These are phyloP conservation scores for Kuraishia cidri DNA, from an alignment of 805 yeast species.

Conservation along the genomic window DNA sequence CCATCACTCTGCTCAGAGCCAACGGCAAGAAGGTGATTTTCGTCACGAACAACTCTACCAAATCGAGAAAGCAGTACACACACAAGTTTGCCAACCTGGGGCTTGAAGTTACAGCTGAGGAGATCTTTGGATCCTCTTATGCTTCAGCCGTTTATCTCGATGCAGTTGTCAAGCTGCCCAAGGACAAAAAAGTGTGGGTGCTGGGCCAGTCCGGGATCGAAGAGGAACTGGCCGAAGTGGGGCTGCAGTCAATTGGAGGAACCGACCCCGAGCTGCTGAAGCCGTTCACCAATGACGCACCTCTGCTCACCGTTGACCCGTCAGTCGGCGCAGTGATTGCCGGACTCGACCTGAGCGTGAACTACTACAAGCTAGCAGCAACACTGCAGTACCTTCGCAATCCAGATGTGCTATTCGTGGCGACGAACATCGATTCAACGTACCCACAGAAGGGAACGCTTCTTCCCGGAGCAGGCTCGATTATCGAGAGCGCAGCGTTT, in stretches of 20 bases:
- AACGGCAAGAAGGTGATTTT: slow-evolving; percentile 65
- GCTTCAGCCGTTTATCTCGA: slow-evolving; percentile 84
- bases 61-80: slow-evolving; percentile 72
- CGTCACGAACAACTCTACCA: slow-evolving; percentile 94
- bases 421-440: slow-evolving; percentile 93
- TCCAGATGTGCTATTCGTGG: slow-evolving; percentile 65
- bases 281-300: slow-evolving; percentile 46
- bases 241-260: slow-evolving; percentile 78
- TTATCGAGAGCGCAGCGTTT: slow-evolving; percentile 66
- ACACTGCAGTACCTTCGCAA: slow-evolving; percentile 75
- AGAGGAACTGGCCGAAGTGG: slow-evolving; percentile 67
- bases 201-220: slow-evolving; percentile 85
- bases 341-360: slow-evolving; percentile 71
- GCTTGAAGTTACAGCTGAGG: slow-evolving; percentile 39
- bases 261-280: slow-evolving; percentile 53
- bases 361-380: slow-evolving; percentile 73
- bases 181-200: slow-evolving; percentile 76
- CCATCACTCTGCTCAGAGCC: slow-evolving; percentile 49
- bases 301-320: slow-evolving; percentile 54
- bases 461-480: slow-evolving; percentile 93
- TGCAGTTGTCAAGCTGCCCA: slow-evolving; percentile 66
- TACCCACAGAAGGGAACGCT: slow-evolving; percentile 83
- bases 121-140: slow-evolving; percentile 86
- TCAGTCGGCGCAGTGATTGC: slow-evolving; percentile 83
- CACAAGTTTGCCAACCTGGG: slow-evolving; percentile 63